Evolutionary conservation across 108 stramenopile genomes (phyloP), one percentile per base, ranked within the genome.

Genomic region (Nitzschia palea): DNA sequence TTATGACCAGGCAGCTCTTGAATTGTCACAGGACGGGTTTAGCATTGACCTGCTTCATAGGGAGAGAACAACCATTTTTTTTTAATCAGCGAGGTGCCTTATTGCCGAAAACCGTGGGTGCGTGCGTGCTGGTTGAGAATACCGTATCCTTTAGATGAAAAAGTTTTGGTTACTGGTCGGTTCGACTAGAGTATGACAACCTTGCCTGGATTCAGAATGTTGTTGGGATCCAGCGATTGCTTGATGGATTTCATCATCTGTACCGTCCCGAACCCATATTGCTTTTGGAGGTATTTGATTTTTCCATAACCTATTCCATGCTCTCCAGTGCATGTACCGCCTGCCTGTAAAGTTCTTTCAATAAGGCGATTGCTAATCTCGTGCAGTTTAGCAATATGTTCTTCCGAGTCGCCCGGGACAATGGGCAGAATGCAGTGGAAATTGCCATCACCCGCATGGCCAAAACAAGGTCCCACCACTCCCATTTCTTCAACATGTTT

Each of bases 401-500:
- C 89, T 3, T 80, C 74, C 3, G 87, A 37, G 45, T 94, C 91
- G 30, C 78, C 68, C 52, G 87, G 81, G 22, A 45, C 31, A 56
- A 94, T 68, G 1, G 96, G 82, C 34, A 97, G 55, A 44, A 97
- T 95, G 67, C 83, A 86, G 67, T 99, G 97, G 67, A 97, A 98
- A 72, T 98, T 99, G 0, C 97, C 98, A 67, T 98, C 98, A 18
- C 98, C 98, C 36, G 95, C 95, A 78, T 99, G 97, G 1, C 96
- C 97, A 68, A 99, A 96, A 54, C 86, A 84, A 25, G 96, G 90
- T 18, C 93, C 96, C 15, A 90, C 61, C 51, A 96, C 80, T 48
- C 86, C 78, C 40, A 76, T 12, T 48, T 87, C 75, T 55, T 74
- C 47, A 22, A 95, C 83, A 50, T 93, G 87, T 32, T 64, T 10